Evolutionary conservation across 176 grass and related monocot genomes (phyloP), one percentile per base, ranked within the genome.

Genomic region (Poa annua): DNA sequence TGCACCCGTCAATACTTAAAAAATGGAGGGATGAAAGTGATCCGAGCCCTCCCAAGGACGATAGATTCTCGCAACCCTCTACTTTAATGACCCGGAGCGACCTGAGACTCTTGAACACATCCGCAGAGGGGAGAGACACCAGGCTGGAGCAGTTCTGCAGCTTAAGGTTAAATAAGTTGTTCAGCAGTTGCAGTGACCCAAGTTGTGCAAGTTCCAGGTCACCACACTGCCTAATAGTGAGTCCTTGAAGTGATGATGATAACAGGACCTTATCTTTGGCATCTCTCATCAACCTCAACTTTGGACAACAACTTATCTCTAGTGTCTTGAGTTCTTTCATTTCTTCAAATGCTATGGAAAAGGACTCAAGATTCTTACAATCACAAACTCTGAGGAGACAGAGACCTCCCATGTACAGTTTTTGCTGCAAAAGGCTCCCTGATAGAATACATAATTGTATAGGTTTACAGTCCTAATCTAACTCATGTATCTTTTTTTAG

Each of bases 41-140:
- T 41, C 75, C 53, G 0, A 77, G 75, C 19, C 74, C 74, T 59
- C 74, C 74, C 74, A 77, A 4, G 33, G 74, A 77, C 0, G 52
- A 59, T 0, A 77, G 34, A 42, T 77, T 77, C 44, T 59, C 6
- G 12, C 74, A 77, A 24, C 2, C 0, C 0, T 0, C 0, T 21
- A 77, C 6, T 0, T 0, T 0, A 0, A 78, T 17, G 3, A 0
- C 0, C 1, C 0, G 0, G 11, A 78, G 13, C 0, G 38, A 64
- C 4, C 15, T 20, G 2, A 79, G 0, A 7, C 24, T 63, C 8
- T 47, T 48, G 16, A 44, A 79, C 0, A 79, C 64, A 35, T 74
- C 74, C 12, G 10, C 36, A 1, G 25, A 44, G 8, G 80, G 80
- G 24, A 88, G 71, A 0, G 45, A 66, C 3, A 53, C 21, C 10